Evolutionary conservation across 202 grass and related monocot genomes (phyloP), one percentile per base, ranked within the genome.

Genomic region (Brachypodium distachyon): DNA sequence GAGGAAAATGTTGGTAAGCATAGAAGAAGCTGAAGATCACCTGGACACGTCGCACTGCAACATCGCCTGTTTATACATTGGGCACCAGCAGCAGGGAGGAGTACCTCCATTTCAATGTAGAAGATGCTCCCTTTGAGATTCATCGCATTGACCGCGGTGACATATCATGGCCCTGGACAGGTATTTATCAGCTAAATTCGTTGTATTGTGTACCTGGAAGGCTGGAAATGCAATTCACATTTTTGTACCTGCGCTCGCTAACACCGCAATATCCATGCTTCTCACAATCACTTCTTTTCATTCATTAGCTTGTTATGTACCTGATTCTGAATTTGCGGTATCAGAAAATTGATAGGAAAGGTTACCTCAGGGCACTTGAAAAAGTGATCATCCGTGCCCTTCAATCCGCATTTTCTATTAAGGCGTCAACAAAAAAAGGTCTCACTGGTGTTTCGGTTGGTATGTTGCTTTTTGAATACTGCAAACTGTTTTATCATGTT

Each of bases 161-260:
- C 91, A 0, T 98, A 94, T 80, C 95, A 94, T 86, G 95, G 95
- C 37, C 95, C 95, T 88, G 89, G 91, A 19, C 95, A 98, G 91
- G 95, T 98, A 85, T 52, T 38, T 60, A 13, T 11, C 46, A 31
- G 1, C 12, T 57, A 9, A 16, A 26, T 72, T 77, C 47, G 14
- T 23, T 34, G 4, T 32, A n/a, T 17, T 29, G 18, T 12, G 25
- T 64, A 8, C 19, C 1, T n/a, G 18, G 26, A 23, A 32, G 4
- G 19, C 7, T 52, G 49, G 22, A 22, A 52, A 0, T 10, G 25
- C 1, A 17, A 1, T 46, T 78, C 10, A 4, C 0, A 77, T 36
- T 32, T 22, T 36, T 34, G 5, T 59, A 36, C 34, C 22, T 65
- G 14, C 9, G 27, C 7, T 3, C 28, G 16, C 5, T 36, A 33